phyloP scores from a whole-genome alignment of 305 asterid genomes.

The Coffea humblotiana region DNA sequence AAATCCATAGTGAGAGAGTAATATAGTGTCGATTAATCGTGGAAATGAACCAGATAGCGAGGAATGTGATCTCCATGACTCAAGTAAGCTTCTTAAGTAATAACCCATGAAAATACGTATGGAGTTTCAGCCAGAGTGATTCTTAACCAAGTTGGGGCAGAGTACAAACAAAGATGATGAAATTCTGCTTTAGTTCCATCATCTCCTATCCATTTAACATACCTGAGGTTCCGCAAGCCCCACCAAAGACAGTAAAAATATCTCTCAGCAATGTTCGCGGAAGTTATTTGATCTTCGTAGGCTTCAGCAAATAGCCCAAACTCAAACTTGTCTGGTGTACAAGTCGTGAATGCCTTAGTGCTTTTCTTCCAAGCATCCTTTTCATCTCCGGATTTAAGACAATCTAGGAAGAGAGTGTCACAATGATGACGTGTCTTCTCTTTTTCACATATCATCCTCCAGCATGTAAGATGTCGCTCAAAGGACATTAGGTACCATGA shows the following conservation, averaged over 20 bases:
- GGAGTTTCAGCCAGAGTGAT: background rate
- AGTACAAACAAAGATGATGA: background rate
- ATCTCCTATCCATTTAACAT: background rate
- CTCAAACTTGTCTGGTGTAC: constrained; percentile 38
- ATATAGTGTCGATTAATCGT: background rate
- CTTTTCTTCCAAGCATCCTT: constrained; percentile 41
- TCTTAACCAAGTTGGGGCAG: background rate
- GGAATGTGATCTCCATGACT: background rate
- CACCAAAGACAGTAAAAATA: constrained; percentile 87
- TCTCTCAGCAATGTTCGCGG: constrained; percentile 47
- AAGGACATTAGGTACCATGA: constrained; percentile 82
- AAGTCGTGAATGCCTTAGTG: constrained; percentile 45
- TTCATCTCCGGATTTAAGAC: constrained; percentile 22
- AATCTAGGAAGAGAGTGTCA: constrained; percentile 48
- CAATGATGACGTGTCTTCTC: constrained; percentile 35
- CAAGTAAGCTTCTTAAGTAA: background rate
- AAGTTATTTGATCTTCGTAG: constrained; percentile 53
- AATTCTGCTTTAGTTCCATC: background rate
- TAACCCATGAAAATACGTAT: background rate
- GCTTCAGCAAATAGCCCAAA: constrained; percentile 81
- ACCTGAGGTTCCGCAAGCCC: constrained; percentile 78
- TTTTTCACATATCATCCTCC: constrained; percentile 52
- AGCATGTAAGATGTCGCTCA: constrained; percentile 69
- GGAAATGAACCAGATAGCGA: background rate
- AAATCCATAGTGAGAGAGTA: background rate